Percentiles rank a stretch among this genome's conserved stretches.
phyloP scores from a whole-genome alignment of 2,329 filamentous ascomycete species.

The Pyrenophora seminiperda region DNA sequence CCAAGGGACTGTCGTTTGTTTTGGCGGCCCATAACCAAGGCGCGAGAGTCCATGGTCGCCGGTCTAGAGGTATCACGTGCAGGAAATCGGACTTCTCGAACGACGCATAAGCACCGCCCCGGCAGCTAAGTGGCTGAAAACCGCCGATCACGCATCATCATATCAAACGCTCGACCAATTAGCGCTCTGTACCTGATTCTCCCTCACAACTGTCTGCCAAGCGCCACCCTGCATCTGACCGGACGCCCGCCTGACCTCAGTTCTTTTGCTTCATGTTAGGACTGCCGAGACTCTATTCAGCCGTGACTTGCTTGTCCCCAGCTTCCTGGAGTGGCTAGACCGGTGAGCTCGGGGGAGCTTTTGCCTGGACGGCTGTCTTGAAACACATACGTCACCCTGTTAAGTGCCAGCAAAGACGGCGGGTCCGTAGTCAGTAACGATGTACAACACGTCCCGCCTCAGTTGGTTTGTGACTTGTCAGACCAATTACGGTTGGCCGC shows the following conservation, averaged over 20 bases:
- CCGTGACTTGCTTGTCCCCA: slow-evolving; percentile 6
- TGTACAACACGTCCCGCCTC: slow-evolving; percentile 13
- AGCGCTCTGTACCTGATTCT: slow-evolving; percentile 38
- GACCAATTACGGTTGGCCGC: slow-evolving; percentile 18
- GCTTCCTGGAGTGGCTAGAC: slow-evolving; percentile 4
- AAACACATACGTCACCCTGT: slow-evolving; percentile 29
- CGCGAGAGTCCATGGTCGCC: neutral
- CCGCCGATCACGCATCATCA: slow-evolving; percentile 41
- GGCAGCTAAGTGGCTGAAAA: slow-evolving; percentile 25
- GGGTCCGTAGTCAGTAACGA: slow-evolving; percentile 25
- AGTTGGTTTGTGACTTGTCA: slow-evolving; percentile 4
- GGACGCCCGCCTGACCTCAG: slow-evolving; percentile 7
- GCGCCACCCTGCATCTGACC: slow-evolving; percentile 26
- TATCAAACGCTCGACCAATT: slow-evolving; percentile 34
- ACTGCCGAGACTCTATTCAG: neutral
- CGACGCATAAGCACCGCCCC: slow-evolving; percentile 8
- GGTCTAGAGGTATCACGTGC: neutral
- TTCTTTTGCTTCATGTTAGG: slow-evolving; percentile 6
- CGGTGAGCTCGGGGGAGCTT: slow-evolving; percentile 5
- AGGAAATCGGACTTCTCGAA: slow-evolving; percentile 9
- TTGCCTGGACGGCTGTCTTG: slow-evolving; percentile 9
- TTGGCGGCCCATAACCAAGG: neutral
- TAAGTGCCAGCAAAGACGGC: slow-evolving; percentile 12
- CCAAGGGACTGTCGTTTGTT: no score
- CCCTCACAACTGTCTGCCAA: slow-evolving; percentile 7